Conservation (phyloP, 345 rosid species). For the Orychophragmus violaceus region DNA sequence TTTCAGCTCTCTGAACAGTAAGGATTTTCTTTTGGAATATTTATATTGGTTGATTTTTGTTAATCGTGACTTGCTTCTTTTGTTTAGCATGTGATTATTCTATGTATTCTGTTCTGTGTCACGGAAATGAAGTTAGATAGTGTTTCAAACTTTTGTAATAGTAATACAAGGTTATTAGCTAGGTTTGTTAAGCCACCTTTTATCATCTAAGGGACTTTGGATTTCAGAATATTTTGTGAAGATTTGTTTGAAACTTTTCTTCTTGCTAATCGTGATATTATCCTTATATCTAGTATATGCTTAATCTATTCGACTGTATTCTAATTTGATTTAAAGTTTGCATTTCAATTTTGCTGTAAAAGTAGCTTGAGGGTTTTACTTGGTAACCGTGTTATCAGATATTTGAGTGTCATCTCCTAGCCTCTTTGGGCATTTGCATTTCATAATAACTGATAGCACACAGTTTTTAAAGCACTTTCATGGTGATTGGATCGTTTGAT, state of each 20-base stretch:
- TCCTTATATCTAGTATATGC: background rate
- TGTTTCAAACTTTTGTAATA: background rate
- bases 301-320: background rate
- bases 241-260: background rate
- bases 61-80: background rate
- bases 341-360: background rate
- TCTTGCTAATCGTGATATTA: background rate
- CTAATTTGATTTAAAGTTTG: background rate
- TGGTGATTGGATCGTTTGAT: slow-evolving; percentile 8
- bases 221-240: background rate
- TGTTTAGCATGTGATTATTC: background rate
- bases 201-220: background rate
- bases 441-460: background rate
- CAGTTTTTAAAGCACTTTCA: background rate
- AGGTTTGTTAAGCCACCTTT: background rate
- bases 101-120: background rate
- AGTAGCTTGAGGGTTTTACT: background rate
- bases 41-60: background rate
- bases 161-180: slow-evolving; percentile 7
- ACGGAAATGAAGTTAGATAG: background rate
- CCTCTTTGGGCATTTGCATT: background rate
- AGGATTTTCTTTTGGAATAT: slow-evolving; percentile 34
- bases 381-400: background rate
- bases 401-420: background rate
- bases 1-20: slow-evolving; percentile 72